phyloP scores from a whole-genome alignment of 75 land plant species.

The Pinus albicaulis region DNA sequence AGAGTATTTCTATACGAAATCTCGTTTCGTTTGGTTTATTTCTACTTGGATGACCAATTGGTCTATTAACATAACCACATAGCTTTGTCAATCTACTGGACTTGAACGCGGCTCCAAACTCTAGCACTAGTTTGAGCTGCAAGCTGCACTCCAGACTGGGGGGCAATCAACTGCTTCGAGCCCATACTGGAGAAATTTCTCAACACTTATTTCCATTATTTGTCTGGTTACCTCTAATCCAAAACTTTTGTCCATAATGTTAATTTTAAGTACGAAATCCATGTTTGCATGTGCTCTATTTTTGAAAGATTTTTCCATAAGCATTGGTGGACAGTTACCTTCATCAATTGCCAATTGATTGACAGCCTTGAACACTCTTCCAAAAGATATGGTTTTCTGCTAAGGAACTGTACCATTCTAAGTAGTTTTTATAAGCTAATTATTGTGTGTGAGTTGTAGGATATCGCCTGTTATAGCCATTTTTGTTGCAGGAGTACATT shows the following conservation, averaged over 20 bases:
- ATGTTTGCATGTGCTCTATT: no score
- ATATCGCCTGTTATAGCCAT: background rate
- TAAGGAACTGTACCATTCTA: background rate
- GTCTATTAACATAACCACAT: background rate
- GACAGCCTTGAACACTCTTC: background rate
- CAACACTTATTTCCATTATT: background rate
- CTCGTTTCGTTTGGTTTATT: no score
- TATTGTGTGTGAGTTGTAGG: background rate
- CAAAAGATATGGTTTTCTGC: background rate
- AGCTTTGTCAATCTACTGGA: no score
- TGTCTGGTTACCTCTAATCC: no score
- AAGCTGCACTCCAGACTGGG: background rate
- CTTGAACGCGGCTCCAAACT: background rate
- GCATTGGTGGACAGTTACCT: background rate
- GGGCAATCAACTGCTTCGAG: background rate
- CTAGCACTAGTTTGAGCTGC: background rate
- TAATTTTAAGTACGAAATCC: no score
- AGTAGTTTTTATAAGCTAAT: background rate
- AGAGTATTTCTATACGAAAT: no score
- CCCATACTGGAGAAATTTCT: background rate
- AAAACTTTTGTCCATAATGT: no score
- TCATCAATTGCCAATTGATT: background rate
- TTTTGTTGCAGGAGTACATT: background rate
- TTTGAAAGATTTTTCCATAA: background rate
- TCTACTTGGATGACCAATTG: background rate